Base-by-base conservation (phyloP, 2,329 filamentous ascomycete genomes). In the Clonostachys sp. region DNA sequence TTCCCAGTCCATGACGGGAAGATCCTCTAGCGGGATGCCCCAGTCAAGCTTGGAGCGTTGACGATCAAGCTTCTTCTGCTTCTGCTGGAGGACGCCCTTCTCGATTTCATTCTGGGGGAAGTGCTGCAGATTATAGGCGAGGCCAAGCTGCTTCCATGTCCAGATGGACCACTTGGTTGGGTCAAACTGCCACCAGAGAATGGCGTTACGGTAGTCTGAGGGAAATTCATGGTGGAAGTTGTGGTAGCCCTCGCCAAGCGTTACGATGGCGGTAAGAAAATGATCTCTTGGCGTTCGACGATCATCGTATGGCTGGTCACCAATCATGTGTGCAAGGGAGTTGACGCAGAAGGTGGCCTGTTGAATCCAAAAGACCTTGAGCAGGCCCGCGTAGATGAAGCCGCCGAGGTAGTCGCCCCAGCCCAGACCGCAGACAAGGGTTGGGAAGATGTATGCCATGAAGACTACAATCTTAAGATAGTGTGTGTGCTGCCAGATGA, bases 171-270 rank as follows among this genome's bases (percentile, higher is more conserved):
- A 94, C 75, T 95, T 95, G 66, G 89, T 95, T 42, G 89, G 89
- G 66, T 95, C 89, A 62, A 95, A 95, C 64, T 95, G 89, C 73
- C 84, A 86, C 89, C 89, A 95, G 69, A 90, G 78, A 57, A 94
- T 92, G 52, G 89, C 89, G 65, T 95, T 95, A 65, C 89, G 88
- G 81, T 94, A 95, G 68, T 95, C 89, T 12, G 88, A 92, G 47
- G 90, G 90, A 72, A 95, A 95, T 68, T 95, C 89, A 78, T 95
- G 89, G 73, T 95, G 89, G 80, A 95, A 95, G 79, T 95, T 95
- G 80, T 95, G 89, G 74, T 95, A 95, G 34, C 89, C 89, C 71
- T 91, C 89, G 44, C 89, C 89, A 17, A 95, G 84, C 40, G 89
- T 95, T 57, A 90, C 84, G 16, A 95, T 72, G 41, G 89, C 89